Evolutionary conservation across 179 eudicot species (phyloP), one percentile per base, ranked within the genome.

Genomic region (Heliamphora pulchella): DNA sequence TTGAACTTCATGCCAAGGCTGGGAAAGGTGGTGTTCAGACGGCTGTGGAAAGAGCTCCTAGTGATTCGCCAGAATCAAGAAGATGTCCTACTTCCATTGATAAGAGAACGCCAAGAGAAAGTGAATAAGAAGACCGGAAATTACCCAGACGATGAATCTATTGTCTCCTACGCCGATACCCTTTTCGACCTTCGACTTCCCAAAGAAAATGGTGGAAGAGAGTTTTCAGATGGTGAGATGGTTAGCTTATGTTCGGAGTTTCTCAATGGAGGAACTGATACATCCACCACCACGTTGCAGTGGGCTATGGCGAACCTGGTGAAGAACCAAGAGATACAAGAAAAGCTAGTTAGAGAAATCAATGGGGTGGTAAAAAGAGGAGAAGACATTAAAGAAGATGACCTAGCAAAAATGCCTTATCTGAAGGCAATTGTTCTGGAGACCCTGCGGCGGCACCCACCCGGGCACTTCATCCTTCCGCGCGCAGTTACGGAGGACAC

Each of bases 91-190:
- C 71, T 85, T 17, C 89, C 87, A 5, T 78, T 87, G 2, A 85
- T 87, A 20, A 77, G 67, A 55, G 4, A 46, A 43, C 79, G 71
- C 8, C 75, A 41, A 8, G 43, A 69, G 75, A 53, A 43, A 57
- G 3, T 51, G 18, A 43, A 55, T 6, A 31, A 57, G 74, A 74
- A 47, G 20, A n/a, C 51, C 15, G 69, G 44, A 20, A 41, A 74
- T 17, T 18, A 58, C 4, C 10, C 8, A 0, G 1, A 17, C 1
- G 76, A 53, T 1, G 84, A 69, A 2, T 43, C 51, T 14, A 54
- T 78, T 5, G 82, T 87, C 43, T 81, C 91, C 0, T 86, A 86
- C 20, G 88, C 85, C 5, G 89, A 88, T 79, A 82, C 90, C 0
- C 77, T 84, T 67, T 67, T 78, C 15, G 84, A 80, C 68, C 54